Evolutionary conservation across 148 eudicot species (phyloP).

Genomic region (Silene uniflora): DNA sequence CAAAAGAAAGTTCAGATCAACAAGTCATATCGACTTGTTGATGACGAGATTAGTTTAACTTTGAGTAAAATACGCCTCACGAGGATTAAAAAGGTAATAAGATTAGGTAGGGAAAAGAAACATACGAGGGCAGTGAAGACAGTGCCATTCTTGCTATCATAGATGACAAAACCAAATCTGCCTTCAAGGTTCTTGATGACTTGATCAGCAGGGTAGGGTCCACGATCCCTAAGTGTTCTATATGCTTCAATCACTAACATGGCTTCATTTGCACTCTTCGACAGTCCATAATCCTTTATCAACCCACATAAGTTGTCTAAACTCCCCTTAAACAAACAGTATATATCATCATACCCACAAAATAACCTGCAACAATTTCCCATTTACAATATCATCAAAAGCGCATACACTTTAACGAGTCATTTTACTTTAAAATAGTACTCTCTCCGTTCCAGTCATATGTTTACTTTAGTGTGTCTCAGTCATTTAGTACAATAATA

Average conservation of each 20-base stretch:
- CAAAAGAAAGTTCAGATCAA: too few species aligned
- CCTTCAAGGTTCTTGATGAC: constrained; percentile 90
- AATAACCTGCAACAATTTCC: constrained; percentile 50
- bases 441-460: too few species aligned
- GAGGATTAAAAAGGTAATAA: too few species aligned
- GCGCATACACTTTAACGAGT: too few species aligned
- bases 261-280: constrained; percentile 66
- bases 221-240: constrained; percentile 77
- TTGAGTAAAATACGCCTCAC: too few species aligned
- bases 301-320: constrained; percentile 70
- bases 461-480: too few species aligned
- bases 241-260: constrained; percentile 88
- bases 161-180: constrained; percentile 74
- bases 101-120: too few species aligned
- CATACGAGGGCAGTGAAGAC: constrained; percentile 86
- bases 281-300: constrained; percentile 64
- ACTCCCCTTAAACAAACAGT: constrained; percentile 75
- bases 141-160: constrained; percentile 69
- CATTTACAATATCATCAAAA: neutral
- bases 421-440: too few species aligned
- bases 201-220: constrained; percentile 93
- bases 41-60: too few species aligned
- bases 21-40: too few species aligned
- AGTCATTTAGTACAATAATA: too few species aligned
- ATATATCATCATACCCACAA: constrained; percentile 73